Evolutionary conservation across 2,329 filamentous ascomycete species (phyloP).

Genomic region (Fusarium aywerte): DNA sequence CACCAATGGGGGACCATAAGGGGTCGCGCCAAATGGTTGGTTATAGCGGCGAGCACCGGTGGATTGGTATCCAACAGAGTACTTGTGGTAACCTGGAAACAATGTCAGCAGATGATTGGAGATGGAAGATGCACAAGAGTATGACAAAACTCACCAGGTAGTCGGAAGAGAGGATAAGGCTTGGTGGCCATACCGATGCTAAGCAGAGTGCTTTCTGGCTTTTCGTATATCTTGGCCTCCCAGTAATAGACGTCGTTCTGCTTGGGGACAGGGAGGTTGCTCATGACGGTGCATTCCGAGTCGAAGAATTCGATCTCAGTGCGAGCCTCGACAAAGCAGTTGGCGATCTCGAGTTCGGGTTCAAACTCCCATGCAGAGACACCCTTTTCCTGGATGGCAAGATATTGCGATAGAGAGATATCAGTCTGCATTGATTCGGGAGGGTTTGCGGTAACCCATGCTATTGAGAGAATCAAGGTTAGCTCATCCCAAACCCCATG

Average conservation of each 20-base stretch:
- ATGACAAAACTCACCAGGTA: slow-evolving; percentile 76
- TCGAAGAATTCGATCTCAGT: slow-evolving; percentile 99
- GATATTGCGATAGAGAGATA: slow-evolving; percentile 95
- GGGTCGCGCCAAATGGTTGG: slow-evolving; percentile 84
- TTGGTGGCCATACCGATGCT: slow-evolving; percentile 97
- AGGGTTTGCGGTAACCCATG: slow-evolving; percentile 92
- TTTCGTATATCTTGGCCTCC: slow-evolving; percentile 99
- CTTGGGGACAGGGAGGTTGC: slow-evolving; percentile 95
- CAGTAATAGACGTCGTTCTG: slow-evolving; percentile 99
- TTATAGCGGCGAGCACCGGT: slow-evolving; percentile 88
- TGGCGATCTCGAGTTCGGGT: slow-evolving; percentile 97
- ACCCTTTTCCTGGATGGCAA: slow-evolving; percentile 98
- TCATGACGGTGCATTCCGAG: slow-evolving; percentile 96
- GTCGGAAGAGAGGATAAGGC: slow-evolving; percentile 91
- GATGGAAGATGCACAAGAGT: slow-evolving; percentile 2
- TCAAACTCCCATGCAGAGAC: slow-evolving; percentile 99
- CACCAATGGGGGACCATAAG: slow-evolving; percentile 84
- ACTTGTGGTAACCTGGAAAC: slow-evolving; percentile 82
- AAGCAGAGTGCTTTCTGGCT: slow-evolving; percentile 86
- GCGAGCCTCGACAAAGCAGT: slow-evolving; percentile 95
- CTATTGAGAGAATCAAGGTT: slow-evolving; percentile 59
- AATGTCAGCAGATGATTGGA: slow-evolving; percentile 37
- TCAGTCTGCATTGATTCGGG: slow-evolving; percentile 96
- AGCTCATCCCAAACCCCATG: slow-evolving; percentile 7
- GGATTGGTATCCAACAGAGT: slow-evolving; percentile 91